These are phyloP conservation scores for Lactarius sp. DNA, from an alignment of 768 basidiomycete species.

Conservation along the genomic window DNA sequence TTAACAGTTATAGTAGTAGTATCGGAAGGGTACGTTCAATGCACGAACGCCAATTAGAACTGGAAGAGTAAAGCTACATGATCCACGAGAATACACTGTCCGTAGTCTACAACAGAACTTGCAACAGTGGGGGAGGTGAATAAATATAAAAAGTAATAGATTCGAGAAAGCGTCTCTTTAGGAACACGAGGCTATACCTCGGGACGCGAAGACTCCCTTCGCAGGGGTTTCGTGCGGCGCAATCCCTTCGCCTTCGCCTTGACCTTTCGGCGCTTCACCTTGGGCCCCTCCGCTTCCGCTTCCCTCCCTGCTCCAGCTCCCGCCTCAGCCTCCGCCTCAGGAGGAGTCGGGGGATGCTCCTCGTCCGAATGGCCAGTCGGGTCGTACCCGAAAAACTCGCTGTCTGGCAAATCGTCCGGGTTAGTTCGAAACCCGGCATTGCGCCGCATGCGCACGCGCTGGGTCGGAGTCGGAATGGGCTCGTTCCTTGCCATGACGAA, in stretches of 20 bases:
- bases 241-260: neutral
- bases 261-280: conserved; percentile 7
- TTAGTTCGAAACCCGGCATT: conserved; percentile 11
- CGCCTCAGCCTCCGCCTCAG: neutral
- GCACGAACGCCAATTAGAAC: too few species aligned
- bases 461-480: conserved; percentile 28
- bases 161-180: neutral
- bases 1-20: too few species aligned
- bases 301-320: too few species aligned
- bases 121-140: neutral
- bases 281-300: neutral
- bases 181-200: conserved; percentile 1
- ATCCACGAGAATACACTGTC: too few species aligned
- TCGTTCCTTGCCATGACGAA: conserved; percentile 20
- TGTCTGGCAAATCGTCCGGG: conserved; percentile 27
- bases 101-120: neutral
- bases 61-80: too few species aligned
- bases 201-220: conserved; percentile 11
- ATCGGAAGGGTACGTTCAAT: too few species aligned
- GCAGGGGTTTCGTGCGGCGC: conserved; percentile 9
- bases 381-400: conserved; percentile 24
- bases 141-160: neutral
- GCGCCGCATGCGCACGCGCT: conserved; percentile 25
- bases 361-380: conserved; percentile 10
- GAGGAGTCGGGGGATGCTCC: neutral